These are phyloP conservation scores for Fusarium fujikuroi DNA, from an alignment of 2,329 filamentous ascomycete genomes.

Conservation along the genomic window DNA sequence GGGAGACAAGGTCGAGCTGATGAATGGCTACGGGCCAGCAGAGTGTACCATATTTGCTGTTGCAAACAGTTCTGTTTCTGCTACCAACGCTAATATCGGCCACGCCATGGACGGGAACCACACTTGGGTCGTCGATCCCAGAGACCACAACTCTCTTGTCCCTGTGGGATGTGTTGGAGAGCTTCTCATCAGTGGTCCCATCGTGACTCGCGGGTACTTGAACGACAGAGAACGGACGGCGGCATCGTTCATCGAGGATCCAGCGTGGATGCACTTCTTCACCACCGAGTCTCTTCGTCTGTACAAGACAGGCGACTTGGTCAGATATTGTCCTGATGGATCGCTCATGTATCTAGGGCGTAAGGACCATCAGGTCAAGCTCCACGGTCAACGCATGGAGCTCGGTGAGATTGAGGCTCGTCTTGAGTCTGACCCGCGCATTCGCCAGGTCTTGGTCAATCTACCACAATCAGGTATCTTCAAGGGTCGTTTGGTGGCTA, in stretches of 20 bases:
- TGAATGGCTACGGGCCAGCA: constrained; percentile 42
- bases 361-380: constrained; percentile 52
- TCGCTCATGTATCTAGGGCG: constrained; percentile 59
- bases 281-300: background rate
- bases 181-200: constrained; percentile 34
- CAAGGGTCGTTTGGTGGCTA: constrained; percentile 23
- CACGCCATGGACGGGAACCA: background rate
- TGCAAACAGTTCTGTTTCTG: background rate
- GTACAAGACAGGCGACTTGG: constrained; percentile 63
- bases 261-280: constrained; percentile 7
- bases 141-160: constrained; percentile 27
- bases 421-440: constrained; percentile 63
- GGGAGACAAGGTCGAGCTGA: constrained; percentile 27
- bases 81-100: constrained; percentile 14
- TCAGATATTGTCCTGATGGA: constrained; percentile 53
- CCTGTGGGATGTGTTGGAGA: constrained; percentile 36
- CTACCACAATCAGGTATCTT: constrained; percentile 46
- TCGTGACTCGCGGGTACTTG: constrained; percentile 14
- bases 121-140: constrained; percentile 34
- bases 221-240: constrained; percentile 2
- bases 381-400: constrained; percentile 63
- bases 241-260: background rate
- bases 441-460: constrained; percentile 56
- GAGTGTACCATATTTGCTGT: constrained; percentile 32
- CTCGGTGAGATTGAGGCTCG: constrained; percentile 56